Base-by-base conservation (phyloP, 805 yeast species). In the Lachancea kluyveri region DNA sequence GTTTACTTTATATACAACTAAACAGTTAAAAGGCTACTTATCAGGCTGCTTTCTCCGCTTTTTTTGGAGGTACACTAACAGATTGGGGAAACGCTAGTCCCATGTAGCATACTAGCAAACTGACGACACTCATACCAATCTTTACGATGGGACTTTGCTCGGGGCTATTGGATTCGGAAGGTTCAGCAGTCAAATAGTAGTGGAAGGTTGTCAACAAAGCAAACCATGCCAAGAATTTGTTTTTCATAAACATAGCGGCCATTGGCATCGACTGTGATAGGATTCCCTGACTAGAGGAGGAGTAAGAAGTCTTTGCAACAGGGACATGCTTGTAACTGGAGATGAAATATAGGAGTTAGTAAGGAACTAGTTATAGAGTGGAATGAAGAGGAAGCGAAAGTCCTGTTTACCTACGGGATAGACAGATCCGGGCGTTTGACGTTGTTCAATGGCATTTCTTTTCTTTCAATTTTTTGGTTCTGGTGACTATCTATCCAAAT, bases 241-340 rank as follows among this genome's bases (percentile, higher is more conserved):
- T 62, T 43, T 54, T 70, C 71, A 76, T 64, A 55, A 76, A 75
- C 75, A 76, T 73, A 28, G 81, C 81, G 3, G 78, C 77, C 78
- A 76, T 72, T 19, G 82, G 81, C 59, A 76, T 68, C 11, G 78
- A 64, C 52, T 71, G 81, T 24, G 72, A 53, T 4, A 58, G 30
- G 26, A 57, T 24, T 14, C 61, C 59, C 3, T 57, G 41, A 54
- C 70, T 61, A 8, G 67, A 62, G 1, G 69, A 51, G 6, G 68
- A 61, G 38, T 67, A 68, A n/a, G 61, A 45, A 18, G 71, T 60
- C 16, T 68, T 60, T 41, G 67, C 68, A 22, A 73, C 69, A 30
- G 72, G 67, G n/a, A 52, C 49, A 46, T 72, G 78, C 33, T 49
- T 49, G 59, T 70, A 71, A 17, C 54, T 50, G 22, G 21, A 21